Evolutionary conservation across 108 stramenopile species (phyloP).

Genomic region (Pseudonitzschia multistriata): DNA sequence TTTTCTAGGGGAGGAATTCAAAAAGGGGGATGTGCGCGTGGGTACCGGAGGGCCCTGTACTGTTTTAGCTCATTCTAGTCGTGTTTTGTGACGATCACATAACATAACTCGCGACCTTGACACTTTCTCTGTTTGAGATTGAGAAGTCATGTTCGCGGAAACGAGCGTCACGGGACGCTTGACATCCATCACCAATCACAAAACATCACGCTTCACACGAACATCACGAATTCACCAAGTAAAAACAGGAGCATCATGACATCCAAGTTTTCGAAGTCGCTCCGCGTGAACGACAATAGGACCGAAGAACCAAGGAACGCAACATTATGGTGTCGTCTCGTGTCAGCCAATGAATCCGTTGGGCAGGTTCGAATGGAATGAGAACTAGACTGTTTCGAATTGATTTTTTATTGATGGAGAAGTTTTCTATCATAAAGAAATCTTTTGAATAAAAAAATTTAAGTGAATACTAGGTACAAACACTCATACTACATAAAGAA

Average conservation of each 20-base stretch:
- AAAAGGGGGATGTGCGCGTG: too few species aligned
- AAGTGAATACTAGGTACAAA: not conserved
- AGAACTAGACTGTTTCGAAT: not conserved
- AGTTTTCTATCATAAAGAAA: not conserved
- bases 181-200: not conserved
- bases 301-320: too few species aligned
- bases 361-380: not conserved
- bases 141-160: not conserved
- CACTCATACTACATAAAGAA: not conserved
- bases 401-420: not conserved
- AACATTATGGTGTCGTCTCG: too few species aligned
- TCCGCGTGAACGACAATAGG: too few species aligned
- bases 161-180: not conserved
- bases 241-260: constrained; percentile 7
- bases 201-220: not conserved
- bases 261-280: too few species aligned
- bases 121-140: not conserved
- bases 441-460: not conserved
- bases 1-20: too few species aligned
- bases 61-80: not conserved
- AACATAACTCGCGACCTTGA: not conserved
- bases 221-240: not conserved
- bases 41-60: too few species aligned
- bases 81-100: too few species aligned
- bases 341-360: not conserved